These are phyloP conservation scores for Tricholoma matsutake DNA, from an alignment of 768 basidiomycete species.

Conservation along the genomic window DNA sequence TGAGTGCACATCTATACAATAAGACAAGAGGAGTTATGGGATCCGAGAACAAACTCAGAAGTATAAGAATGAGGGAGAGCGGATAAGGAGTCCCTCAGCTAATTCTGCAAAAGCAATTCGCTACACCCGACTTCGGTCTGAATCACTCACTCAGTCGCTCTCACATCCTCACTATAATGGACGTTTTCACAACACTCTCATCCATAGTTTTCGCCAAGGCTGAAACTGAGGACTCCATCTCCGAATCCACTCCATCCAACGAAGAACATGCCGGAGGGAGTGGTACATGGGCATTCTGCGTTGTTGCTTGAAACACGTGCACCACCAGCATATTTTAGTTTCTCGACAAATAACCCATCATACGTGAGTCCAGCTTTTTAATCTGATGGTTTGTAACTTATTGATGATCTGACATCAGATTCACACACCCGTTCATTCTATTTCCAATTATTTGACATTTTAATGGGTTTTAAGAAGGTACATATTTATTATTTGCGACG, in stretches of 20 bases:
- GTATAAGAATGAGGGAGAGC: background rate
- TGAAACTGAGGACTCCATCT: background rate
- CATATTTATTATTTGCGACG: background rate
- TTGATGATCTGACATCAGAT: background rate
- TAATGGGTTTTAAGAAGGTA: background rate
- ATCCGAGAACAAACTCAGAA: background rate
- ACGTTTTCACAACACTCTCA: background rate
- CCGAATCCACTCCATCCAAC: background rate
- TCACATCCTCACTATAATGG: background rate
- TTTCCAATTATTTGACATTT: background rate
- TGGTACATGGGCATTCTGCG: background rate
- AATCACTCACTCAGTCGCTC: background rate
- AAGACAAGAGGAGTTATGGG: background rate
- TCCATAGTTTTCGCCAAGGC: background rate
- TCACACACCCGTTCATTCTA: background rate
- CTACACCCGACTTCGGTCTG: background rate
- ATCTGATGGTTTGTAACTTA: background rate
- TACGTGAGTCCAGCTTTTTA: background rate
- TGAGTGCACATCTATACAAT: background rate
- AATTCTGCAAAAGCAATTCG: background rate
- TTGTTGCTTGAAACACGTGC: background rate
- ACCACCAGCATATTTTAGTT: background rate
- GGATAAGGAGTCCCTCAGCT: background rate
- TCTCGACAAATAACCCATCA: background rate
- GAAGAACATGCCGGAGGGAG: background rate